These are phyloP conservation scores for Digitaria exilis DNA, from an alignment of 202 grass and related monocot genomes.

Conservation along the genomic window DNA sequence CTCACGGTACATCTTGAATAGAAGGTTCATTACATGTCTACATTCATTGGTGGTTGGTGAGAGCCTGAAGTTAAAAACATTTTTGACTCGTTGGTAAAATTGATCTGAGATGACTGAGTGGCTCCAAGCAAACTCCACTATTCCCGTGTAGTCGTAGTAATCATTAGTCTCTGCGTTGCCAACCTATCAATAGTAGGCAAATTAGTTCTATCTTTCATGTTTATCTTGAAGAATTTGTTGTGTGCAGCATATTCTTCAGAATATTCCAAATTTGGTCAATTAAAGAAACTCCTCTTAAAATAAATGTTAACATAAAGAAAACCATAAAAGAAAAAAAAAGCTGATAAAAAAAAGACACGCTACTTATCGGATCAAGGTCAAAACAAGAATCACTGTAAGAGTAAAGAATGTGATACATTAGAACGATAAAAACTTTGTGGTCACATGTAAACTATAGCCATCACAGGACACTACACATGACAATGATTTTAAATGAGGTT, in stretches of 20 bases:
- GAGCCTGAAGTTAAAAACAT: constrained; percentile 71
- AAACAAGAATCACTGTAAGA: background rate
- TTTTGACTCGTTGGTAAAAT: constrained; percentile 56
- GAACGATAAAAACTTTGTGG: background rate
- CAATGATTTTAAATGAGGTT: background rate
- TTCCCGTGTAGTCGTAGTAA: constrained; percentile 70
- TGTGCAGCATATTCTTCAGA: background rate
- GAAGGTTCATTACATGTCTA: constrained; percentile 46
- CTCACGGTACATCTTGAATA: constrained; percentile 54
- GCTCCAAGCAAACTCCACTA: constrained; percentile 84
- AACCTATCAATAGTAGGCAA: constrained; percentile 46
- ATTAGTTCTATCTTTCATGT: background rate
- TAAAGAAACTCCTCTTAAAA: too few species aligned
- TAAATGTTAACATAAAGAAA: background rate
- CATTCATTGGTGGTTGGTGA: constrained; percentile 48
- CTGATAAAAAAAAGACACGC: background rate
- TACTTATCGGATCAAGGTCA: background rate
- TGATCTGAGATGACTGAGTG: constrained; percentile 82
- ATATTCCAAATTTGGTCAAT: background rate
- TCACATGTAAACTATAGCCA: too few species aligned
- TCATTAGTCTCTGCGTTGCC: constrained; percentile 77
- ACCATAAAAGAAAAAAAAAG: background rate
- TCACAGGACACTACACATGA: too few species aligned
- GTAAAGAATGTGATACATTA: background rate
- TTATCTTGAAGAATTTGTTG: background rate